Evolutionary conservation across 2,329 filamentous ascomycete species (phyloP), one percentile per base, ranked within the genome.

Genomic region (Alternaria panax): DNA sequence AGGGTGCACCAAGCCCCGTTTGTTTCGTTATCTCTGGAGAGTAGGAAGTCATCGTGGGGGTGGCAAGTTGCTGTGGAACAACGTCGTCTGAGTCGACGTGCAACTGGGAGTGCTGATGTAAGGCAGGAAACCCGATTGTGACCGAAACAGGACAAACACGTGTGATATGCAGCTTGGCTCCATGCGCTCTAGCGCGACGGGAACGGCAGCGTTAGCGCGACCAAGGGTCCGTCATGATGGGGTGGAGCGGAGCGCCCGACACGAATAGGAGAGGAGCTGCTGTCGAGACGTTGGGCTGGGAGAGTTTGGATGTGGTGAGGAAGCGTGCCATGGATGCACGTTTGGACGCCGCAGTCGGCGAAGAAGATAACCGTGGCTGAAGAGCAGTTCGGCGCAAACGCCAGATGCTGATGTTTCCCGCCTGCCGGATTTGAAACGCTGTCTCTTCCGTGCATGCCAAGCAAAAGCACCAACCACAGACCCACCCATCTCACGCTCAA

Each of bases 401-500:
- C 38, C 30, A 32, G 22, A 20, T 34, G 28, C 36, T 45, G 32
- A 24, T 38, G 36, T 46, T 41, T 59, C 51, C 56, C 51, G 56
- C 56, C 51, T 36, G 43, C 56, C 56, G 36, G 52, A 50, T 54
- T 45, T 47, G 56, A 55, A 55, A 55, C 57, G 57, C 53, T 45
- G 36, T 52, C 51, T 56, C 57, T 48, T 60, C 54, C 54, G 48
- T 45, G 59, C 47, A 59, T 42, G 56, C 58, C 61, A 62, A 66
- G 64, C 57, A 51, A 27, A 48, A n/a, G 47, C 53, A 59, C 52
- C 54, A 47, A 56, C 47, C 53, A 34, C 52, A 40, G 59, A 67
- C 63, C 65, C 65, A 66, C 65, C 59, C 45, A 32, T 60, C 51
- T 43, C 62, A 63, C 61, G 61, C 63, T 62, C 60, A 64, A 62